Evolutionary conservation across 148 eudicot species (phyloP), one percentile per base, ranked within the genome.

Genomic region (Salicornia ramosissima): DNA sequence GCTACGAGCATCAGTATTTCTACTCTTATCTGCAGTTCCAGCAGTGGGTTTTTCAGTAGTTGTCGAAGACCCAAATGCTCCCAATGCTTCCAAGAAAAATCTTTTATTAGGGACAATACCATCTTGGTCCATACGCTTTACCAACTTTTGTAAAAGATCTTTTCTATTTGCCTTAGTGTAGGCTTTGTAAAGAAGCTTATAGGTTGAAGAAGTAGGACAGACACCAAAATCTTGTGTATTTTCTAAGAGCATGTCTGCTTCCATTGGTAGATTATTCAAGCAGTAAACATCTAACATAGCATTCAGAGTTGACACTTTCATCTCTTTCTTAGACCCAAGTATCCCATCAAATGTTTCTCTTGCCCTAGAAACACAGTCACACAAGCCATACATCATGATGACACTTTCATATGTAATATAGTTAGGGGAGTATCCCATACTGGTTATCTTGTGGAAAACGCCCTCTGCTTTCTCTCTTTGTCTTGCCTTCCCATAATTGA

Each of bases 201-300:
- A 94, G 2, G 96, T 90, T 2, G 98, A 80, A 31, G 91, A 83
- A 75, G 86, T 79, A 9, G 81, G 80, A 71, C 66, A 75, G 33
- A 86, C 64, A 69, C 88, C 79, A 25, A 76, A 49, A 25, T 58
- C 64, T 36, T 77, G 80, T 55, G 85, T 77, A 72, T 70, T 83
- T 59, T 86, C 96, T 74, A 88, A 83, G 54, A 90, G 79, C 64
- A 59, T 46, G 36, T 87, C 85, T 14, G 98, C 98, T 73, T 94
- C 98, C 71, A 80, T 70, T 15, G 88, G 90, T 62, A 90, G 80
- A 50, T 78, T 79, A 75, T 88, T 94, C 84, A 74, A 81, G 83
- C 98, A 94, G 74, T 94, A 94, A 49, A 81, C 98, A 42, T 90
- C 92, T 47, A 90, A 82, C 98, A 94, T 94, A 25, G 91, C 89